Percentiles rank a stretch among this genome's conserved stretches.
phyloP scores from a whole-genome alignment of 805 yeast genomes.

The Ogataea pilisensis region DNA sequence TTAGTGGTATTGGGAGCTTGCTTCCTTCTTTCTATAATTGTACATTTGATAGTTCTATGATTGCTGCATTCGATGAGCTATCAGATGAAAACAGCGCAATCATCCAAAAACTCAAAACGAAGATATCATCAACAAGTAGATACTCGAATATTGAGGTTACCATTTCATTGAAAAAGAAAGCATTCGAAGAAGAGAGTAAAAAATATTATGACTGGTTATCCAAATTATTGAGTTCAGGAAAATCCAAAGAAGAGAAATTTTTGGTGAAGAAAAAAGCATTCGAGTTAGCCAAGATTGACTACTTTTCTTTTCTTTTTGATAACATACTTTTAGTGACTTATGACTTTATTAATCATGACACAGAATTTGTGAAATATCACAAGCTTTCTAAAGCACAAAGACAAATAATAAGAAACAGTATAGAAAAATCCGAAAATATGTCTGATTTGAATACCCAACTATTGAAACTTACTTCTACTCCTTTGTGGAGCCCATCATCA shows the following conservation, averaged over 20 bases:
- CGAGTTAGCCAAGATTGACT: conserved; percentile 29
- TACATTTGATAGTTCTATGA: conserved; percentile 10
- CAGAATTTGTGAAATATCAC: conserved; percentile 8
- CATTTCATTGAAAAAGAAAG: conserved; percentile 18
- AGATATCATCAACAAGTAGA: conserved; percentile 7
- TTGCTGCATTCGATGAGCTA: conserved; percentile 9
- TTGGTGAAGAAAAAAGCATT: conserved; percentile 28
- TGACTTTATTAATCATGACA: conserved; percentile 13
- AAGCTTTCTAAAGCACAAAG: conserved; percentile 16
- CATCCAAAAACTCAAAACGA: conserved; percentile 14
- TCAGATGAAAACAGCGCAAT: conserved; percentile 17
- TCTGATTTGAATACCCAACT: conserved; percentile 36
- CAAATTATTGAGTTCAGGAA: conserved; percentile 31
- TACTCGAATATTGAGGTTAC: conserved; percentile 13
- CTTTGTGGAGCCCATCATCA: not conserved
- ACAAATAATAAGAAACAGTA: conserved; percentile 12
- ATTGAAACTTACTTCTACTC: conserved; percentile 31
- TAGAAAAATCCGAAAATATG: conserved; percentile 19
- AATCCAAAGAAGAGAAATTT: conserved; percentile 31
- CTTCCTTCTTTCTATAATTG: conserved; percentile 15
- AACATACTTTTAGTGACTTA: conserved; percentile 17
- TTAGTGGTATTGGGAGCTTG: conserved; percentile 6
- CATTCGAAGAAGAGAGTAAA: conserved; percentile 35
- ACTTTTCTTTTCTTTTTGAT: conserved; percentile 28
- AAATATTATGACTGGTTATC: conserved; percentile 35